Evolutionary conservation across 2,329 filamentous ascomycete species (phyloP).

Genomic region (Cryphonectria radicalis): DNA sequence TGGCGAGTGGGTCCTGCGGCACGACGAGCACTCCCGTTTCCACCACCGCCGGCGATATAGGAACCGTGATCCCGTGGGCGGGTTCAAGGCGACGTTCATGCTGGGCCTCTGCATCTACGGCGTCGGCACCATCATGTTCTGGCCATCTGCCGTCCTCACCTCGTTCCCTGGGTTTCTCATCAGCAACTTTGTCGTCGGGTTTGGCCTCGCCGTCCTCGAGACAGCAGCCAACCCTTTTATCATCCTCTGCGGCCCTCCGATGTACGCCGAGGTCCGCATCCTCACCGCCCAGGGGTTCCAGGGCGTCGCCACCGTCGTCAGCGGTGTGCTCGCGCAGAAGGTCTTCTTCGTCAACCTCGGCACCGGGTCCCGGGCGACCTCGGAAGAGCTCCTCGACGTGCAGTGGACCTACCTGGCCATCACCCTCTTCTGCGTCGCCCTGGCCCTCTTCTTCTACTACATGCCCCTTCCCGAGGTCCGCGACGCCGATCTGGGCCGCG

Average conservation of each 20-base stretch:
- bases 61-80: constrained; percentile 55
- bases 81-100: constrained; percentile 82
- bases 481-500: constrained; percentile 57
- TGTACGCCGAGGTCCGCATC: constrained; percentile 75
- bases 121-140: constrained; percentile 81
- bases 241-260: constrained; percentile 71
- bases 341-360: constrained; percentile 70
- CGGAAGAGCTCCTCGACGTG: constrained; percentile 68
- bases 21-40: constrained; percentile 63
- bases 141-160: constrained; percentile 75
- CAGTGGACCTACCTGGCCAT: constrained; percentile 89
- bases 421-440: constrained; percentile 71
- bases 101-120: constrained; percentile 76
- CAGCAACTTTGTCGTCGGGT: constrained; percentile 74
- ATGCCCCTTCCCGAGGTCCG: constrained; percentile 67
- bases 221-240: constrained; percentile 80
- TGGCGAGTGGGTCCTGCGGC: constrained; percentile 71
- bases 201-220: constrained; percentile 76
- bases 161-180: constrained; percentile 81
- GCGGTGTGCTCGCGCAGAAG: constrained; percentile 72
- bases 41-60: constrained; percentile 37
- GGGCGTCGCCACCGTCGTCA: constrained; percentile 74
- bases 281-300: constrained; percentile 78
- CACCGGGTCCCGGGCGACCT: constrained; percentile 34
- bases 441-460: constrained; percentile 72